Percentiles rank a stretch among this genome's conserved stretches.
These are phyloP conservation scores for Podila clonocystis DNA, from an alignment of 192 early-diverging fungal species.

Conservation along the genomic window DNA sequence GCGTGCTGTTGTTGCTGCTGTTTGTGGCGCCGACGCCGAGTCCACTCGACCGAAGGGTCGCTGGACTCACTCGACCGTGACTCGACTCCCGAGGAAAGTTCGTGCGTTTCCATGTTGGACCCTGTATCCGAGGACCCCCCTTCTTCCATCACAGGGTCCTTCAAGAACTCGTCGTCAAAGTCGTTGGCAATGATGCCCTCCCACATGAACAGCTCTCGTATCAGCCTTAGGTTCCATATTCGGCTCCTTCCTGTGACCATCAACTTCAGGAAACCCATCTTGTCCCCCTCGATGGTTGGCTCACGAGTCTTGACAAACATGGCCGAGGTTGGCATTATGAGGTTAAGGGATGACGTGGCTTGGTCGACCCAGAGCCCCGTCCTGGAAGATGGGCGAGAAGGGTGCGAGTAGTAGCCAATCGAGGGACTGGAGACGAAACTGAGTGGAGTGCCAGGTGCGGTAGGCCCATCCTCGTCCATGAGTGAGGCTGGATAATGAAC, in stretches of 20 bases:
- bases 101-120: neutral
- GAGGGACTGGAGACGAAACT: conserved; percentile 30
- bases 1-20: conserved; percentile 6
- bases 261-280: conserved; percentile 27
- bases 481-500: conserved; percentile 13
- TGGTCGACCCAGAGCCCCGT: conserved; percentile 37
- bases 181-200: conserved; percentile 38
- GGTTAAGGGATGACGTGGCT: conserved; percentile 19
- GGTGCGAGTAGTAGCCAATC: conserved; percentile 28
- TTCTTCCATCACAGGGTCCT: conserved; percentile 2
- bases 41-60: neutral
- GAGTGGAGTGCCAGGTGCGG: conserved; percentile 14
- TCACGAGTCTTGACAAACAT: conserved; percentile 33
- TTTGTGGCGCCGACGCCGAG: neutral
- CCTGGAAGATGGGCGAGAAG: conserved; percentile 22
- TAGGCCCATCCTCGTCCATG: conserved; percentile 17
- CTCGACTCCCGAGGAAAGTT: neutral
- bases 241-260: conserved; percentile 22
- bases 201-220: conserved; percentile 40
- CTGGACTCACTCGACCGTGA: neutral
- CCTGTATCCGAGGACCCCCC: neutral
- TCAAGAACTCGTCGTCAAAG: conserved; percentile 38
- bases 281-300: conserved; percentile 21
- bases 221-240: conserved; percentile 9
- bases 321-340: conserved; percentile 34